Base-by-base conservation (phyloP, 257 asterid genomes). In the Apocynum venetum region DNA sequence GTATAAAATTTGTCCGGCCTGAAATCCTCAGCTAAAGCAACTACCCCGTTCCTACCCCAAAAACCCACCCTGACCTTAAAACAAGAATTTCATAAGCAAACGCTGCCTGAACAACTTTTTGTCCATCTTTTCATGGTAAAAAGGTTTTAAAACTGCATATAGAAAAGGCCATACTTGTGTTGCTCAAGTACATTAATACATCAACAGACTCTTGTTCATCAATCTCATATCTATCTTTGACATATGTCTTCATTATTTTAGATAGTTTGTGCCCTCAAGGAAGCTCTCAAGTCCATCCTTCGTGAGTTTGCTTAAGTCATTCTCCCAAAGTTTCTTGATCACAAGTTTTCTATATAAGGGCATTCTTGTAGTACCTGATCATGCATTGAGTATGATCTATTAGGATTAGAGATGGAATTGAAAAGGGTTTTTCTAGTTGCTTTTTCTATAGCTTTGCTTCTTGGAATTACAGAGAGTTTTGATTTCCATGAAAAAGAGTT, bases 401-500 rank as follows among this genome's bases (percentile, higher is more conserved):
- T 1, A 40, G 6, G 2, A 6, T 15, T 41, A 3, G 48, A 78
- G 73, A 71, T 71, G 31, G 20, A 19, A 38, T 80, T 82, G 91
- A 91, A 74, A 77, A 75, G 55, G 49, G 35, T 78, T 31, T 72
- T 83, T 40, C 44, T 88, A 48, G 80, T 83, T 41, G 47, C 85
- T 12, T 73, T 93, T 64, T 83, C 93, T 13, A 61, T 90, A 38
- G 84, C 85, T 20, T 80, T 88, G 52, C 20, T 88, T 57, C 48
- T 86, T 13, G 48, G 79, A 2, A 84, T 87, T 2, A 91, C 78
- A 36, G 81, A 82, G 69, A 76, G 97, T 74, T 91, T 93, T 25
- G 92, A 91, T 82, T 93, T 87, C 86, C 91, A 88, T 4, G 97
- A 90, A 76, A 75, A 75, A 41, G 97, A 93, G 69, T 75, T 93